These are phyloP conservation scores for Phoma sp. DNA, from an alignment of 2,329 filamentous ascomycete species.

Conservation along the genomic window DNA sequence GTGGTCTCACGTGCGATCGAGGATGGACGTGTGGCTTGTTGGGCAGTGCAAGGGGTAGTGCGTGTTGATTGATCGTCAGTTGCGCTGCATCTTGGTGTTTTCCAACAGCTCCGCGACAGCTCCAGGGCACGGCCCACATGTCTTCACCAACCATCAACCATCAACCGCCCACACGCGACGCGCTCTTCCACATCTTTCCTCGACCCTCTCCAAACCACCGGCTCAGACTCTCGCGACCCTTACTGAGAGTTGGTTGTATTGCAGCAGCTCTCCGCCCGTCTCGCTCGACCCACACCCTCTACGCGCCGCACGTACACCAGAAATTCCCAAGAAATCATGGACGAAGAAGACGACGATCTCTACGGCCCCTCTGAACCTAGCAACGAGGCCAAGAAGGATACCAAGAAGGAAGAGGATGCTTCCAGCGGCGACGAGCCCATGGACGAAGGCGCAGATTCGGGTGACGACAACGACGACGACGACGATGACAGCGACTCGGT, in stretches of 20 bases:
- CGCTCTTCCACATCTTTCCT: neutral
- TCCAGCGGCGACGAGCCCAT: conserved; percentile 52
- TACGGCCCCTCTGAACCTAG: conserved; percentile 50
- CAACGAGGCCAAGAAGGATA: conserved; percentile 28
- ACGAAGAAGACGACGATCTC: conserved; percentile 61
- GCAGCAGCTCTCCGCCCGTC: neutral
- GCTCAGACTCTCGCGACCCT: too few relatives aligned
- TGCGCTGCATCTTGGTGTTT: conserved; percentile 11
- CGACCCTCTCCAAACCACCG: too few relatives aligned
- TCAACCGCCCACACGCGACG: neutral
- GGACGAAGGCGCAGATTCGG: conserved; percentile 53
- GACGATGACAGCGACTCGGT: conserved; percentile 55
- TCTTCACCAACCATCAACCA: conserved; percentile 8
- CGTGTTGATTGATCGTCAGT: conserved; percentile 1
- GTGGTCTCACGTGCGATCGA: too few relatives aligned
- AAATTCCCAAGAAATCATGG: conserved; percentile 45
- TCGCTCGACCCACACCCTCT: neutral
- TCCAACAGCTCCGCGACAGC: conserved; percentile 12
- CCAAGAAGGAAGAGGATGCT: conserved; percentile 37
- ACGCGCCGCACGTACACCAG: neutral
- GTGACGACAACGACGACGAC: conserved; percentile 55
- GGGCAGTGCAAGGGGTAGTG: neutral
- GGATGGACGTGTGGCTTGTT: neutral
- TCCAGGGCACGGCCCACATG: conserved; percentile 23
- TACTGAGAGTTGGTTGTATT: neutral